phyloP scores from a whole-genome alignment of 2,329 filamentous ascomycete species.

The Hymenotorrendiella dingleyae region DNA sequence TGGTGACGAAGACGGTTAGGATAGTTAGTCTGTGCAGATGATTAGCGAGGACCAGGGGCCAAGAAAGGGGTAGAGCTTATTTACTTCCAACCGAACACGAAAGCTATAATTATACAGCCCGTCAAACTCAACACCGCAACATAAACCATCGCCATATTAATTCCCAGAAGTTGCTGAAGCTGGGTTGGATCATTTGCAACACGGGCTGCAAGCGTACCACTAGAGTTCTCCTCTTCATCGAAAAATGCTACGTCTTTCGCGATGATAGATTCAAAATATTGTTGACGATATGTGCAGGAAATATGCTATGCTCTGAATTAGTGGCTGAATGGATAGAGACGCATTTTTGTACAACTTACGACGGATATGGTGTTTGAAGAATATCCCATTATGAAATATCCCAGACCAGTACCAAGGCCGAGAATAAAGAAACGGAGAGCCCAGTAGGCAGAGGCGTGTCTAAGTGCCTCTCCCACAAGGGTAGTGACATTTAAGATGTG shows the following conservation, averaged over 20 bases:
- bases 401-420: slow-evolving; percentile 34
- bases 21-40: slow-evolving; percentile 44
- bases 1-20: slow-evolving; percentile 55
- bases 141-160: slow-evolving; percentile 47
- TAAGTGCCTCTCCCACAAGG: slow-evolving; percentile 14
- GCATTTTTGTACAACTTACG: slow-evolving; percentile 24
- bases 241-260: slow-evolving; percentile 38
- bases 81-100: slow-evolving; percentile 69
- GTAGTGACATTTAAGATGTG: slow-evolving; percentile 29
- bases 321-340: no score
- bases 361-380: slow-evolving; percentile 35
- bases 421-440: slow-evolving; percentile 45
- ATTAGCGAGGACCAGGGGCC: not conserved
- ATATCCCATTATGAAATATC: slow-evolving; percentile 28
- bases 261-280: slow-evolving; percentile 41
- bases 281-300: slow-evolving; percentile 34
- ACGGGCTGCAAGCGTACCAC: slow-evolving; percentile 41
- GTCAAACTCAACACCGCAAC: slow-evolving; percentile 60
- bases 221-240: slow-evolving; percentile 40
- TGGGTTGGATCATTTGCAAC: slow-evolving; percentile 44
- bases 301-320: slow-evolving; percentile 27
- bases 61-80: not conserved
- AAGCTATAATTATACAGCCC: slow-evolving; percentile 61
- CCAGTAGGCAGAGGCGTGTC: slow-evolving; percentile 37
- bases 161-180: slow-evolving; percentile 43